These are phyloP conservation scores for Xylaria sp. DNA, from an alignment of 2,329 filamentous ascomycete species.

Conservation along the genomic window DNA sequence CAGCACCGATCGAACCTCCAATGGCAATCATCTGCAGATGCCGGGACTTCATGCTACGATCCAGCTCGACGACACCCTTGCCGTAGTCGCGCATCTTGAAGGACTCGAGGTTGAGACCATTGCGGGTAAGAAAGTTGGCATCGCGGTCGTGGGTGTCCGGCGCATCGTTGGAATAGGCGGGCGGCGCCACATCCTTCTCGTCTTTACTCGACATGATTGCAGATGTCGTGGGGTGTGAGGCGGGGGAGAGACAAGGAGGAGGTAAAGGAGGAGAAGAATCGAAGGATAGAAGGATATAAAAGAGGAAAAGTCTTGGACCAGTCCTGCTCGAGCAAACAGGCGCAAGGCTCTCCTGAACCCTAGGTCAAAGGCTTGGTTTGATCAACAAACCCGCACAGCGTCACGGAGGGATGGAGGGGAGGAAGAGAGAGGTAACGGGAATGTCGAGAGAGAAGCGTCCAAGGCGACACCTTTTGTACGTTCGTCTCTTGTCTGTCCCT, in stretches of 20 bases:
- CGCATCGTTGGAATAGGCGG: conserved; percentile 20
- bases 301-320: background rate
- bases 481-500: too few species aligned
- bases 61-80: conserved; percentile 34
- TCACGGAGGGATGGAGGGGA: background rate
- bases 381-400: background rate
- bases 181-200: conserved; percentile 29
- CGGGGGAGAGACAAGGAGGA: background rate
- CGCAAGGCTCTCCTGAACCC: background rate
- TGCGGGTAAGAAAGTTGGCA: conserved; percentile 35
- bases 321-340: background rate
- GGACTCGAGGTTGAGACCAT: conserved; percentile 38
- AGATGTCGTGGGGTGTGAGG: background rate
- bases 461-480: background rate
- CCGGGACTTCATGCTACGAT: conserved; percentile 42
- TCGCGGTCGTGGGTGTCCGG: conserved; percentile 7
- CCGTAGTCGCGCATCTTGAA: conserved; percentile 39
- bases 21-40: conserved; percentile 52
- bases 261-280: background rate
- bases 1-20: conserved; percentile 54
- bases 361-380: background rate
- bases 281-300: too few species aligned
- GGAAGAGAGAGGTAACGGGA: background rate
- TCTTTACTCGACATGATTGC: conserved; percentile 24
- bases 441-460: background rate